Conservation (phyloP, 192 early-diverging fungal species). For the Backusella mclennaniae region DNA sequence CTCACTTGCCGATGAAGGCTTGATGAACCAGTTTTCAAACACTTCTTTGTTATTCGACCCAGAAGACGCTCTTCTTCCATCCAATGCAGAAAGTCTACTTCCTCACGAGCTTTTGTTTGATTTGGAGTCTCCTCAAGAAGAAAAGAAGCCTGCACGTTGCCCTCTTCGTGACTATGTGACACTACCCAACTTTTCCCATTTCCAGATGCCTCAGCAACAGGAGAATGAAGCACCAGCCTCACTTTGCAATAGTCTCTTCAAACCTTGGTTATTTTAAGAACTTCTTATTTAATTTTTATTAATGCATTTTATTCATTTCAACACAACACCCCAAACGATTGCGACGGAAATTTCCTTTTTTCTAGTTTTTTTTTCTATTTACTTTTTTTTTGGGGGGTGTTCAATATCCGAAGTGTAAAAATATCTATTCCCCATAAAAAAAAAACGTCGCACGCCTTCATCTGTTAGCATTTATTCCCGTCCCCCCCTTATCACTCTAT, state of each 20-base stretch:
- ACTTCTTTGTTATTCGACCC: neutral
- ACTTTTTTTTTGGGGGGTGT: neutral
- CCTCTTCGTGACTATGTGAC: slow-evolving; percentile 13
- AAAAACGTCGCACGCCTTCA: neutral
- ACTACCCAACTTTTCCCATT: slow-evolving; percentile 4
- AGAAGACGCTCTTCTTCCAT: slow-evolving; percentile 13
- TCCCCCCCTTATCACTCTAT: neutral
- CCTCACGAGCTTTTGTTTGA: slow-evolving; percentile 15
- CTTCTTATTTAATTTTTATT: neutral
- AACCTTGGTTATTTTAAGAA: slow-evolving; percentile 13
- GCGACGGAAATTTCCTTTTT: slow-evolving; percentile 4
- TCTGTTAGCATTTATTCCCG: neutral
- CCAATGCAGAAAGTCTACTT: slow-evolving; percentile 12
- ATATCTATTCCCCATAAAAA: neutral
- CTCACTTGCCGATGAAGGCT: neutral
- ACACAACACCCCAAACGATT: neutral
- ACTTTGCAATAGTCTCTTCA: neutral
- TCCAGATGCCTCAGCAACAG: slow-evolving; percentile 10
- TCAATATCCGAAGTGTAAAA: neutral
- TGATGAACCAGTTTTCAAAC: neutral
- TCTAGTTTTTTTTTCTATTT: neutral
- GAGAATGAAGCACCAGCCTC: neutral
- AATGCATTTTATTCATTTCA: neutral
- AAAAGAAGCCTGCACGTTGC: neutral
- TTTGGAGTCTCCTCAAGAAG: slow-evolving; percentile 2